A percentile compares a stretch with the other conserved stretches of the same genome.
Evolutionary conservation across 306 rosid genomes (phyloP).

Genomic region (Senna siamea): DNA sequence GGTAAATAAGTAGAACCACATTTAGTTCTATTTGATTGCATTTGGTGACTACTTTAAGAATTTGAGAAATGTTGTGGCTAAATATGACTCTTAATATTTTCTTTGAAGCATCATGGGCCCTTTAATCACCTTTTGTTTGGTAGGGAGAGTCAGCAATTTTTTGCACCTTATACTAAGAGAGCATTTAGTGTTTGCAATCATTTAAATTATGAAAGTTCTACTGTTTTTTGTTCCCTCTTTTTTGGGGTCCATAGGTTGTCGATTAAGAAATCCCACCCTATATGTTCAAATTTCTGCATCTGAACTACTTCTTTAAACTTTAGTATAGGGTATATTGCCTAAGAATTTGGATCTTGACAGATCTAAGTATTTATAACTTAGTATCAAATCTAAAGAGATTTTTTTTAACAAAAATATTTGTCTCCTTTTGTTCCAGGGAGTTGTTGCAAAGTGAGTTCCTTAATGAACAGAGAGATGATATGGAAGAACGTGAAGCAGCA

Average conservation of each 20-base stretch:
- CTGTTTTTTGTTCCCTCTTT: too few species aligned
- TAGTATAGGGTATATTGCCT: slow-evolving; percentile 21
- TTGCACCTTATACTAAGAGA: slow-evolving; percentile 3
- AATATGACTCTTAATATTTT: background rate
- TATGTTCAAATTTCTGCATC: slow-evolving; percentile 13
- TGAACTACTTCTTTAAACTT: slow-evolving; percentile 27
- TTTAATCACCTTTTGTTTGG: background rate
- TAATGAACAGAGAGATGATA: slow-evolving; percentile 75
- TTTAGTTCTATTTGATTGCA: slow-evolving; percentile 4
- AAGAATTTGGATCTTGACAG: slow-evolving; percentile 9
- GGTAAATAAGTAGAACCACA: too few species aligned
- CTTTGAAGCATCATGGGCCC: background rate
- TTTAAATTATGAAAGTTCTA: too few species aligned
- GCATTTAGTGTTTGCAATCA: slow-evolving; percentile 20
- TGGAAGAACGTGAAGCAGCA: slow-evolving; percentile 89
- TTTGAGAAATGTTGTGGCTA: background rate
- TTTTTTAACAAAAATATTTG: slow-evolving; percentile 35
- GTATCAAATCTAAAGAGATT: slow-evolving; percentile 3
- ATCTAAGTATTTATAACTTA: background rate
- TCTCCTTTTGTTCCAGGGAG: slow-evolving; percentile 66
- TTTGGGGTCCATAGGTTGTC: too few species aligned
- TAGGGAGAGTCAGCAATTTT: background rate
- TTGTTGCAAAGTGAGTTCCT: slow-evolving; percentile 85
- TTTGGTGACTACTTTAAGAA: background rate
- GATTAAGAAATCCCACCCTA: slow-evolving; percentile 7